A percentile compares a stretch with the other conserved stretches of the same genome.
Conservation (phyloP, 805 yeast genomes). For the Zygotorulaspora florentina region DNA sequence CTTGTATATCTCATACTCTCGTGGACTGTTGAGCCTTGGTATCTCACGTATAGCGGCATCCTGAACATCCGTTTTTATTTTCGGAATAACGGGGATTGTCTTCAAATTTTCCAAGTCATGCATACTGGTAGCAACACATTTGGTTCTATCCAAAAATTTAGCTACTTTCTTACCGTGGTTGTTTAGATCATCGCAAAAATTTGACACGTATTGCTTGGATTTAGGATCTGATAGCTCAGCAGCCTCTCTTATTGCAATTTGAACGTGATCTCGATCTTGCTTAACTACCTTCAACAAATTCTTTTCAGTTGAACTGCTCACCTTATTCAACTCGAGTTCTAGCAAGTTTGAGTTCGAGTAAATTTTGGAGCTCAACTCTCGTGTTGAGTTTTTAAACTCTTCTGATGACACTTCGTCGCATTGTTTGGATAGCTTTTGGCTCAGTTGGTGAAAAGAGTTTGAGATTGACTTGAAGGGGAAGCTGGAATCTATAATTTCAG, state of each 20-base stretch:
- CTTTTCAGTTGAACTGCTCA: slow-evolving; percentile 8
- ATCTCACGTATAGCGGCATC: slow-evolving; percentile 4
- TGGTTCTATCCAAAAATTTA: slow-evolving; percentile 3
- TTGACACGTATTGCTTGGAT: slow-evolving; percentile 8
- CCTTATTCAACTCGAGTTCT: slow-evolving; percentile 1
- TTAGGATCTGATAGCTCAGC: slow-evolving; percentile 2
- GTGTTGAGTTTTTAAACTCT: neutral
- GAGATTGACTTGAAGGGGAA: slow-evolving; percentile 1
- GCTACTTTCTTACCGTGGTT: slow-evolving; percentile 15
- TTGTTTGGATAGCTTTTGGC: neutral
- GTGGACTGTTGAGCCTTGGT: slow-evolving; percentile 17
- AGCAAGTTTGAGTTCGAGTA: slow-evolving; percentile 3
- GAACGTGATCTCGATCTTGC: neutral
- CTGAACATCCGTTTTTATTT: neutral
- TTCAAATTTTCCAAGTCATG: neutral
- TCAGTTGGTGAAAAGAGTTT: slow-evolving; percentile 4
- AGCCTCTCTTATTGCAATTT: neutral
- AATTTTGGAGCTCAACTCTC: slow-evolving; percentile 3
- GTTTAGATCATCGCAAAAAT: slow-evolving; percentile 14
- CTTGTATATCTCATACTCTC: slow-evolving; percentile 11
- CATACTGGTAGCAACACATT: slow-evolving; percentile 2
- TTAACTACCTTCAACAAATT: slow-evolving; percentile 4
- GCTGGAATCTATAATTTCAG: neutral
- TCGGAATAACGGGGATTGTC: neutral
- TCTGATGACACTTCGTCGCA: slow-evolving; percentile 5